A percentile compares a stretch with the other conserved stretches of the same genome.
Evolutionary conservation across 2,329 filamentous ascomycete genomes (phyloP).

Genomic region (Clonostachys rhizophaga): DNA sequence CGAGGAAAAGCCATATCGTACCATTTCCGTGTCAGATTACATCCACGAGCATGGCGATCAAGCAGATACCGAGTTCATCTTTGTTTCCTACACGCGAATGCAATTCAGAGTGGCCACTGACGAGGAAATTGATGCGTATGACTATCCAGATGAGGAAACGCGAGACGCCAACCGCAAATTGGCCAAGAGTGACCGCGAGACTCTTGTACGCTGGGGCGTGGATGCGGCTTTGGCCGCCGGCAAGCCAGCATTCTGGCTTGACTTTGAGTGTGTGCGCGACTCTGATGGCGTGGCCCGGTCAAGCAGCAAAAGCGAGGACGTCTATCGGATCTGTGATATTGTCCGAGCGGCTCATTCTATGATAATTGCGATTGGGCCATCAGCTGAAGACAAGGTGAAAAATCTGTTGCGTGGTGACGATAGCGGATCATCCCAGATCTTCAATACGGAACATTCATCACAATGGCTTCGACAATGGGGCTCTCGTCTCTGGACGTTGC

Average conservation of each 20-base stretch:
- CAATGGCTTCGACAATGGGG: constrained; percentile 33
- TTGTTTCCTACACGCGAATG: constrained; percentile 31
- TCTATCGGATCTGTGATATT: constrained; percentile 39
- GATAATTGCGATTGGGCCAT: constrained; percentile 30
- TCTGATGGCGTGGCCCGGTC: constrained; percentile 16
- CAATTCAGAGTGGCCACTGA: constrained; percentile 26
- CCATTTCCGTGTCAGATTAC: constrained; percentile 14
- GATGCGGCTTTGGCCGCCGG: constrained; percentile 26
- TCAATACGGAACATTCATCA: constrained; percentile 1
- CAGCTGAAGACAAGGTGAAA: constrained; percentile 2
- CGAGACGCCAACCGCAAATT: constrained; percentile 8
- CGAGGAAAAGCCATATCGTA: constrained; percentile 6
- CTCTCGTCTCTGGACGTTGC: constrained; percentile 37
- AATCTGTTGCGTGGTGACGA: constrained; percentile 10
- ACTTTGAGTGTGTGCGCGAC: constrained; percentile 33
- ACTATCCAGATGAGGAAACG: constrained; percentile 8
- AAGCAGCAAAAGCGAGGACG: constrained; percentile 13
- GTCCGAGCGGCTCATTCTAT: constrained; percentile 33
- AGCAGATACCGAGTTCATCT: constrained; percentile 23
- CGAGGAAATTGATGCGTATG: constrained; percentile 6
- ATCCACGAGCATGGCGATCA: constrained; percentile 11
- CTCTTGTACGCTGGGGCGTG: constrained; percentile 26
- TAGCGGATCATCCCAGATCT: constrained; percentile 12
- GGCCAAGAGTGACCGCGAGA: constrained; percentile 12
- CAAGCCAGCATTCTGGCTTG: constrained; percentile 34